These are phyloP conservation scores for Paraconiothyrium sp. DNA, from an alignment of 2,329 filamentous ascomycete species.

Conservation along the genomic window DNA sequence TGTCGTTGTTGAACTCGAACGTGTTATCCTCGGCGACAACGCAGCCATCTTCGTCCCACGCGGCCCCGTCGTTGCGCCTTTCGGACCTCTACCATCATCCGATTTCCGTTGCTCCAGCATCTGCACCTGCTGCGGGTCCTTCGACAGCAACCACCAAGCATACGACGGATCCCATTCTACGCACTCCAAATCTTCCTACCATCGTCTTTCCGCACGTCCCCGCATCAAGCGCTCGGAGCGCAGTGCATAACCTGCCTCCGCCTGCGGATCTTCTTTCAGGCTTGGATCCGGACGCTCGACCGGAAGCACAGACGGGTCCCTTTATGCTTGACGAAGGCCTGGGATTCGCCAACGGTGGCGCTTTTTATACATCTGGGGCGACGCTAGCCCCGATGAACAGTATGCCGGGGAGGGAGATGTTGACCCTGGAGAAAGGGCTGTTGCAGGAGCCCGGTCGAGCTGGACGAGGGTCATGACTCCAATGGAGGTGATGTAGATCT, in stretches of 20 bases:
- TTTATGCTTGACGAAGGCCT: conserved; percentile 24
- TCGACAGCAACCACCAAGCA: conserved; percentile 17
- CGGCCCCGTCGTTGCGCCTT: conserved; percentile 2
- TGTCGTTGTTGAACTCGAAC: conserved; percentile 22
- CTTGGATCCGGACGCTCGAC: conserved; percentile 28
- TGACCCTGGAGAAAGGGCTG: conserved; percentile 7
- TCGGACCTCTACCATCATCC: conserved; percentile 4
- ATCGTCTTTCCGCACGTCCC: conserved; percentile 45
- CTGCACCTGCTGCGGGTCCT: background rate
- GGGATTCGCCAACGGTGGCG: conserved; percentile 1
- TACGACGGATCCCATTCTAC: conserved; percentile 21
- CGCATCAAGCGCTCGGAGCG: conserved; percentile 33
- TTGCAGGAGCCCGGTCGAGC: background rate
- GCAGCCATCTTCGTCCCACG: conserved; percentile 12
- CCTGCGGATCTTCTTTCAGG: conserved; percentile 45
- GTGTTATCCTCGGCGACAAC: conserved; percentile 5
- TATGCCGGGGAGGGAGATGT: conserved; percentile 1
- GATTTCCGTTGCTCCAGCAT: background rate
- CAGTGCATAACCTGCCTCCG: conserved; percentile 43
- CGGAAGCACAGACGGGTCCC: conserved; percentile 10
- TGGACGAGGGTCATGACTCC: background rate
- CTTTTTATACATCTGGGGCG: background rate
- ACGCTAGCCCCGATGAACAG: conserved; percentile 10
- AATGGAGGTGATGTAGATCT: background rate
- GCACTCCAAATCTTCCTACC: conserved; percentile 42